Evolutionary conservation across 345 rosid genomes (phyloP), one percentile per base, ranked within the genome.

Genomic region (Trapa bicornis): DNA sequence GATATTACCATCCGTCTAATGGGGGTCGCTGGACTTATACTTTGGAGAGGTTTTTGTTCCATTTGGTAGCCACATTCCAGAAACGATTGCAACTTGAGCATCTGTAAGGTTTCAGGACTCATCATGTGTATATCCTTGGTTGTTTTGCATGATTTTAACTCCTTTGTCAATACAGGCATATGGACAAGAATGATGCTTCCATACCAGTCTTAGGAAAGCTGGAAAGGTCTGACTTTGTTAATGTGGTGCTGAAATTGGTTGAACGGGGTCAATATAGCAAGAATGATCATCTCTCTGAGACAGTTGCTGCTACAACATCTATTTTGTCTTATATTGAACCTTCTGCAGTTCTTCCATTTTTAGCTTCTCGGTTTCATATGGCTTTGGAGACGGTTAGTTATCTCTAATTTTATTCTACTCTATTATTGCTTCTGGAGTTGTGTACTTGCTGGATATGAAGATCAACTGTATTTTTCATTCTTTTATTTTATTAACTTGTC

Each of bases 1-100:
- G 99, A 73, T 91, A 91, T 78, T 94, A 91, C 74, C 97, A 94
- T 78, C 99, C 99, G 32, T 94, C 99, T 65, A 94, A 91, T 75
- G 99, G 99, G 70, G 99, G 99, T 57, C 94, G 97, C 56, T 94
- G 99, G 99, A 94, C 99, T 71, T 91, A 88, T 81, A 86, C 97
- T 68, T 74, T 94, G 87, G 96, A 94, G 80, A 79, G 92, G 4
- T 86, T 91, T 82, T 82, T 94, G 81, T 75, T 87, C 57, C 68
- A 87, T 79, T 77, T 89, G 81, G 99, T 88, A 35, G 74, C 75
- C 61, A 78, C 97, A 63, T 94, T 94, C 80, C 97, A 90, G 83
- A 88, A 89, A 75, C 95, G 99, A 56, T 80, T 91, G 74, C 92
- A 85, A 76, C 83, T 70, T 65, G 95, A 94, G 82, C 97, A 89